Evolutionary conservation across 164 flowering plant genomes (phyloP).

Genomic region (Platanus orientalis): DNA sequence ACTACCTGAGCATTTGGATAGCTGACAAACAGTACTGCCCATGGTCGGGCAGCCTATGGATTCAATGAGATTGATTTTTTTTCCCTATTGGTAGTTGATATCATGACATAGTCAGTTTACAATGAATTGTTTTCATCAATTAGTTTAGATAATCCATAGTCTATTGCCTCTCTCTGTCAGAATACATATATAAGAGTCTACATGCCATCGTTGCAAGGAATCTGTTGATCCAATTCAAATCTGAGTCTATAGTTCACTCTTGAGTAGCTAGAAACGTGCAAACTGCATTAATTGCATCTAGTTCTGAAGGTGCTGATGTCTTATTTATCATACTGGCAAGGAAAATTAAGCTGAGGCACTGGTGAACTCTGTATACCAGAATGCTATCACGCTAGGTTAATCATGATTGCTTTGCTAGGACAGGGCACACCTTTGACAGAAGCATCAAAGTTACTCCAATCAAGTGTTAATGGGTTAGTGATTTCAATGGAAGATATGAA

Average conservation of each 20-base stretch:
- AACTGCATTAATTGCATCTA: constrained; percentile 67
- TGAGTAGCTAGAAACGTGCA: constrained; percentile 70
- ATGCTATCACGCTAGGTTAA: constrained; percentile 69
- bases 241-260: constrained; percentile 74
- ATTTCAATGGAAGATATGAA: constrained; percentile 49
- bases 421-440: constrained; percentile 15
- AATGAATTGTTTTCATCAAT: too few relatives aligned
- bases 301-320: constrained; percentile 91
- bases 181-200: too few relatives aligned
- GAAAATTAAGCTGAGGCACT: constrained; percentile 24
- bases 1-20: too few relatives aligned
- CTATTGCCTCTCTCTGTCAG: too few relatives aligned
- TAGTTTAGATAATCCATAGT: too few relatives aligned
- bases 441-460: constrained; percentile 36
- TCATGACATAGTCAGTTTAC: too few relatives aligned
- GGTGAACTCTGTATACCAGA: constrained; percentile 26
- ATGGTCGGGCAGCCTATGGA: too few relatives aligned
- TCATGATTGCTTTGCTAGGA: constrained; percentile 18
- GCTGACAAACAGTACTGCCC: too few relatives aligned
- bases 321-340: constrained; percentile 32
- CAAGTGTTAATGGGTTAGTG: constrained; percentile 81
- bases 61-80: too few relatives aligned
- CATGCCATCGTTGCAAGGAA: constrained; percentile 87
- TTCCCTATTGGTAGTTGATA: too few relatives aligned
- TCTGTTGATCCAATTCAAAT: constrained; percentile 66